Conservation (phyloP, 257 asterid genomes). For the Nicotiana tabacum region DNA sequence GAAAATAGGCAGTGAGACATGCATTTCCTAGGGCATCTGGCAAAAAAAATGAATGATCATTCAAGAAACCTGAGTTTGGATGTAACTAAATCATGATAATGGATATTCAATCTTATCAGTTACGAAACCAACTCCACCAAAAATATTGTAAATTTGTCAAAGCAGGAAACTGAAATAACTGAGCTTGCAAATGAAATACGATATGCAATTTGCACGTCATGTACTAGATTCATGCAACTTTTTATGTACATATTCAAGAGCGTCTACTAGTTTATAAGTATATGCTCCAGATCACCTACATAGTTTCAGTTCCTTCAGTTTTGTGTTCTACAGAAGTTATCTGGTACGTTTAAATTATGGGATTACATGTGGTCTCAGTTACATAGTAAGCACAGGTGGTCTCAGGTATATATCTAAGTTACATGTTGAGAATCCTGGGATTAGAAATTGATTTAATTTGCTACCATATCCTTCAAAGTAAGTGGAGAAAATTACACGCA, state of each 20-base stretch:
- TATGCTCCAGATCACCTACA: neutral
- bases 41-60: constrained; percentile 5
- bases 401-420: too few relatives aligned
- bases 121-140: neutral
- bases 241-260: neutral
- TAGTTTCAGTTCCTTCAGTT: neutral
- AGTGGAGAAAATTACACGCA: too few relatives aligned
- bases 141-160: neutral
- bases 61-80: neutral
- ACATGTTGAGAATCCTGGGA: too few relatives aligned
- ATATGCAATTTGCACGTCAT: neutral
- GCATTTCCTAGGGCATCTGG: constrained; percentile 91
- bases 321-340: neutral
- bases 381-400: too few relatives aligned
- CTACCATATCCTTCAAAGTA: too few relatives aligned
- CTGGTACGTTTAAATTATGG: neutral
- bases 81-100: neutral
- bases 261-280: too few relatives aligned
- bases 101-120: neutral
- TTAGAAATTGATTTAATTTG: too few relatives aligned
- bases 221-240: neutral
- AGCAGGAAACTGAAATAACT: neutral
- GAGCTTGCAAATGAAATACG: neutral
- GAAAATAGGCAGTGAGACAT: constrained; percentile 69
- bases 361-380: neutral